phyloP scores from a whole-genome alignment of 768 basidiomycete genomes.

The Hypholoma sublateritium region DNA sequence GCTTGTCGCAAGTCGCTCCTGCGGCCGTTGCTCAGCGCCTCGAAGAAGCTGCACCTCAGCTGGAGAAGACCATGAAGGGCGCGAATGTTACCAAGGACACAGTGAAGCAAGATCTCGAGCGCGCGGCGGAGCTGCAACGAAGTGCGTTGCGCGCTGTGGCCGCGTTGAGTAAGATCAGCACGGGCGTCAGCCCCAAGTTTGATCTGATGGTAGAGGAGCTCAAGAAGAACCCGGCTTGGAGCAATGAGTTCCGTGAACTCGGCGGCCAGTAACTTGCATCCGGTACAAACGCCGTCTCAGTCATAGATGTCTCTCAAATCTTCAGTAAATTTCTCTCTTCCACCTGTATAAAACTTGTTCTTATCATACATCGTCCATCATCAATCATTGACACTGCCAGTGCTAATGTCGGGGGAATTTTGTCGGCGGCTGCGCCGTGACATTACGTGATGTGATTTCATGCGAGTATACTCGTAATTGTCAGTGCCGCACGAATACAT shows the following conservation, averaged over 20 bases:
- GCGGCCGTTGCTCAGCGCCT: constrained; percentile 80
- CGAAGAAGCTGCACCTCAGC: constrained; percentile 79
- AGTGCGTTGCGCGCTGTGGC: constrained; percentile 88
- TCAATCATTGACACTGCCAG: neutral
- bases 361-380: neutral
- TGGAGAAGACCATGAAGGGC: constrained; percentile 90
- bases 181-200: constrained; percentile 68
- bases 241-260: constrained; percentile 67
- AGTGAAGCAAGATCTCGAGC: constrained; percentile 89
- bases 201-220: constrained; percentile 78
- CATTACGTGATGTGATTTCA: no score
- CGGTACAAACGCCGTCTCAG: neutral
- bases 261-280: constrained; percentile 18
- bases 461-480: no score
- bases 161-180: constrained; percentile 76
- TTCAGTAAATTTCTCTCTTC: neutral
- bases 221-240: constrained; percentile 66
- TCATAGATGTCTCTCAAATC: neutral
- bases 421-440: no score
- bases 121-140: constrained; percentile 86
- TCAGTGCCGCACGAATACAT: no score
- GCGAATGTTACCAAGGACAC: constrained; percentile 90
- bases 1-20: constrained; percentile 84
- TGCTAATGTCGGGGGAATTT: neutral
- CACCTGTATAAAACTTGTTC: neutral